Evolutionary conservation across 2,329 filamentous ascomycete genomes (phyloP), one percentile per base, ranked within the genome.

Genomic region (Verticillium albo-atrum): DNA sequence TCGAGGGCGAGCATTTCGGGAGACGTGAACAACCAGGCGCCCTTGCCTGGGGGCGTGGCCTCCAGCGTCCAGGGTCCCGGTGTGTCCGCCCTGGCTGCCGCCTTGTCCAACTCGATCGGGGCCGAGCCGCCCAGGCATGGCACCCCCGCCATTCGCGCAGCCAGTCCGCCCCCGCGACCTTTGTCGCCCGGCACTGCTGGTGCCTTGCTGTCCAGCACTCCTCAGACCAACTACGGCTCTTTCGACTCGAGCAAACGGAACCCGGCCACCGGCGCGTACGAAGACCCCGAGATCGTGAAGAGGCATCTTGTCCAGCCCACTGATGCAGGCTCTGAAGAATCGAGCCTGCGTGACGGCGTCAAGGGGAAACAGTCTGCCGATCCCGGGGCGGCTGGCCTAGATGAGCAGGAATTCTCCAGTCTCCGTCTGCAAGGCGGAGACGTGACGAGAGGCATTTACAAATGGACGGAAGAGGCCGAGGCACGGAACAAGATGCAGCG

Each of bases 381-480:
- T n/a, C 65, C 67, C 50, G 72, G 71, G 7, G 63, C 70, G 37
- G 64, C 68, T 0, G 75, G 75, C n/a, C 68, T 68, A 66, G 82
- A 86, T 62, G 86, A 89, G 6, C 90, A 95, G 61, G 91, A 96
- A 69, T 99, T 99, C 72, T 97, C 93, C 30, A 98, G 95, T 75
- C 75, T 99, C 71, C 88, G 89, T 70, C 79, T 99, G 54, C 96
- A 98, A 72, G 95, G 95, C 61, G 95, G 95, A 64, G 95, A 99
- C 72, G 89, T 97, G 60, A 97, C 94, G 26, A 83, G 95, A 62
- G 91, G 94, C 58, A 96, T 99, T 67, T 99, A 99, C 79, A 89
- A 91, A 67, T 99, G 96, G 91, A 92, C 92, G 6, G 92, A 98
- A 73, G 91, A 96, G 71, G 90, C 90, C 56, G 88, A 96, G 70